These are phyloP conservation scores for Eremothecium cymbalariae DNA, from an alignment of 1,139 yeast species.

Conservation along the genomic window DNA sequence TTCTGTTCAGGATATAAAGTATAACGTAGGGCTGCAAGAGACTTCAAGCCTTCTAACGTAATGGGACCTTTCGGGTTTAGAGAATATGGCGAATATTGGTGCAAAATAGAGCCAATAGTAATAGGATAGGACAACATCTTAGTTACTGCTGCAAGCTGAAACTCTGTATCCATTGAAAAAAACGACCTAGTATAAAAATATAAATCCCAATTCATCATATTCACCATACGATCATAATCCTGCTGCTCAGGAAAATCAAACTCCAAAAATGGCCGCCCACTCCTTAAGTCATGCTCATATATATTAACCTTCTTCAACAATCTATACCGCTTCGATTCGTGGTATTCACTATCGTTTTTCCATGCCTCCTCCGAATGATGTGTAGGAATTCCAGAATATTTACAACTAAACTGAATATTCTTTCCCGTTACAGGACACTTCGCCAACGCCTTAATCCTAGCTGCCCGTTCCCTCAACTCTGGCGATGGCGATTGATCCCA, in stretches of 20 bases:
- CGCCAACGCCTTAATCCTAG: conserved; percentile 78
- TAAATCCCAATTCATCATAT: conserved; percentile 84
- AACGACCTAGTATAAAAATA: conserved; percentile 89
- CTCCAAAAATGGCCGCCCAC: conserved; percentile 91
- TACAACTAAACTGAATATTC: conserved; percentile 81
- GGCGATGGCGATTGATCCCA: conserved; percentile 93
- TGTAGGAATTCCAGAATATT: conserved; percentile 91
- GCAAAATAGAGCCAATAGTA: conserved; percentile 76
- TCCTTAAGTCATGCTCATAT: conserved; percentile 88
- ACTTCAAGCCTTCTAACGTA: conserved; percentile 85
- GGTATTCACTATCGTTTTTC: conserved; percentile 72
- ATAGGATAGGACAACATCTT: conserved; percentile 90
- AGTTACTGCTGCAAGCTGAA: conserved; percentile 90
- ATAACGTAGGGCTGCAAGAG: conserved; percentile 83
- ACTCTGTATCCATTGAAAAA: conserved; percentile 94
- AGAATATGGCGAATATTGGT: conserved; percentile 77
- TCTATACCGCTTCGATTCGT: conserved; percentile 56
- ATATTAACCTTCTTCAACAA: conserved; percentile 76
- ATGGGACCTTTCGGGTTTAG: conserved; percentile 79
- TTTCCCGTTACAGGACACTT: conserved; percentile 83
- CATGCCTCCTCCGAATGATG: conserved; percentile 88
- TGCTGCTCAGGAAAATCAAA: conserved; percentile 85
- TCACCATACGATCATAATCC: conserved; percentile 67
- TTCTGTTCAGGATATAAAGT: conserved; percentile 70
- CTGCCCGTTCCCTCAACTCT: conserved; percentile 85